These are phyloP conservation scores for Nemania serpens DNA, from an alignment of 2,329 filamentous ascomycete species.

Conservation along the genomic window DNA sequence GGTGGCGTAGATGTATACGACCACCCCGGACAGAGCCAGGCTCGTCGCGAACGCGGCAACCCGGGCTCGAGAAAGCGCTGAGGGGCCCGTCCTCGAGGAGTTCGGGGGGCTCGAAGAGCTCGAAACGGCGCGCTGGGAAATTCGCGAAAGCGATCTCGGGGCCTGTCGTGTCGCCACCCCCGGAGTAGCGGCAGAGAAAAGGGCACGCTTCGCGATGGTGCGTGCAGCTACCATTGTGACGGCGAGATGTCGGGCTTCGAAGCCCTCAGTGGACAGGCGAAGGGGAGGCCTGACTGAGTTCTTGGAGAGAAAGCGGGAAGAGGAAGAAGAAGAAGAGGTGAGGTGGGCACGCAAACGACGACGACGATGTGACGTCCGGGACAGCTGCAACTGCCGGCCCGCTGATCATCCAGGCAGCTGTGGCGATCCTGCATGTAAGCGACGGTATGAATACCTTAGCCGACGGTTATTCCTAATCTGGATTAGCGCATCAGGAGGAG, in stretches of 20 bases:
- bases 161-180: constrained; percentile 25
- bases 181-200: constrained; percentile 27
- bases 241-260: constrained; percentile 32
- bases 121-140: constrained; percentile 30
- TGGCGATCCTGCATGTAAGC: no score
- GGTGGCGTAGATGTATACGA: constrained; percentile 70
- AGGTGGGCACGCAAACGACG: constrained; percentile 7
- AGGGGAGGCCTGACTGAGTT: constrained; percentile 13
- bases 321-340: background rate
- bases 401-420: constrained; percentile 5
- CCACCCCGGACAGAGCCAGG: constrained; percentile 48
- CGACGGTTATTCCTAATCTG: no score
- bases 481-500: no score
- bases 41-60: constrained; percentile 48
- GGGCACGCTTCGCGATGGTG: constrained; percentile 30
- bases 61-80: constrained; percentile 7
- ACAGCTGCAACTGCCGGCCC: constrained; percentile 14
- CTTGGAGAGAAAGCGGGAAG: background rate
- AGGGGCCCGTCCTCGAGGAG: constrained; percentile 7
- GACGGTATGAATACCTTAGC: no score
- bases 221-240: constrained; percentile 37
- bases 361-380: constrained; percentile 15
- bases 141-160: constrained; percentile 27
- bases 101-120: constrained; percentile 20
- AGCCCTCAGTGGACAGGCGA: constrained; percentile 38